Base-by-base conservation (phyloP, 2,329 filamentous ascomycete species). In the Dothistroma septosporum region DNA sequence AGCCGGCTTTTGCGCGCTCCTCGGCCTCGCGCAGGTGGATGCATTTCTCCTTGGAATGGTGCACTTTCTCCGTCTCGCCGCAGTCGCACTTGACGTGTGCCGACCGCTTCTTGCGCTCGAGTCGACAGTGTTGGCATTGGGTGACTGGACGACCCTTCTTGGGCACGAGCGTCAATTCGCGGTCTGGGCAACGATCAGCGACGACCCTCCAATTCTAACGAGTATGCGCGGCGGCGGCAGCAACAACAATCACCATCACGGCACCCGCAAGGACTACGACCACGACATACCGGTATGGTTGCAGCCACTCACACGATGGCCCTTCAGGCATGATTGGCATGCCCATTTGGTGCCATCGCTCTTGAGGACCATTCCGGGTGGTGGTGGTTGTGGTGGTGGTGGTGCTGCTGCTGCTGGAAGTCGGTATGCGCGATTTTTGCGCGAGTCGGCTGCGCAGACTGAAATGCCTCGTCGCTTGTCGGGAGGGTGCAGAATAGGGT, bases 301-400 rank as follows among this genome's bases (percentile, higher is more conserved):
- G 83, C 94, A 99, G 76, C 94, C 96, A 88, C 92, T 97, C 75
- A 99, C 94, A 76, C 94, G 91, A 82, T 99, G 94, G 75, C 94
- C 94, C 78, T 94, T 90, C 76, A 99, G 92, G 81, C 94, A 99
- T 80, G 92, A 92, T 81, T 96, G 91, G 83, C 93, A 97, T 79
- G 93, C 93, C 82, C 86, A 97, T 83, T 97, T 97, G 82, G 96
- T 91, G 78, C 93, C 93, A 83, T 96, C 87, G 61, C 67, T 66
- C 64, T 70, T 73, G 66, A 74, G 64, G 63, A 74, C 72, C 72
- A 74, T 74, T 58, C 65, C 68, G 64, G 63, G 62, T 64, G 62
- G 53, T 28, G 46, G 50, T 53, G 31, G 52, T 48, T 48, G 49
- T 44, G 55, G 53, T 53, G 55, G 44, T 24, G 54, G 60, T n/a